Conservation (phyloP, 257 asterid species). For the Gentiana straminea region DNA sequence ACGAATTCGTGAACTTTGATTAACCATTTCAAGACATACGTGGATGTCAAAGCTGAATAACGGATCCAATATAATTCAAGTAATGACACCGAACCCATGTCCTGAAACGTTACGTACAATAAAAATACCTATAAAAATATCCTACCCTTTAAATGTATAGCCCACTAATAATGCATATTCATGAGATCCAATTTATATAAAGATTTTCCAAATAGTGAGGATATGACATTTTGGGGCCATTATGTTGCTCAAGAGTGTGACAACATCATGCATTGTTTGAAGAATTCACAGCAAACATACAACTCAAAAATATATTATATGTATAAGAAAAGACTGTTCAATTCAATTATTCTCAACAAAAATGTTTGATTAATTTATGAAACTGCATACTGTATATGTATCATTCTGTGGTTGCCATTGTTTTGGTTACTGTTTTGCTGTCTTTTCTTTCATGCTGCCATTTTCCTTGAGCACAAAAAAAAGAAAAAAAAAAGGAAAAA, state of each 20-base stretch:
- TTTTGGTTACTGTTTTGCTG: neutral
- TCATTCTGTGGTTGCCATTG: neutral
- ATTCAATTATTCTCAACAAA: slow-evolving; percentile 6
- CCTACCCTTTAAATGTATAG: no score
- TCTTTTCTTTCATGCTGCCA: neutral
- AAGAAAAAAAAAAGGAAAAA: neutral
- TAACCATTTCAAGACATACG: no score
- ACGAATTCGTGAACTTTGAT: no score
- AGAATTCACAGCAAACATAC: slow-evolving; percentile 19
- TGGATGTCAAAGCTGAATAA: no score
- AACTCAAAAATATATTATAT: neutral
- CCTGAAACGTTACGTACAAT: no score
- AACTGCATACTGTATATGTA: neutral
- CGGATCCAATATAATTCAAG: no score
- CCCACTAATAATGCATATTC: no score
- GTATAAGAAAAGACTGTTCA: slow-evolving; percentile 14
- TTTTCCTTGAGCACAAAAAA: neutral
- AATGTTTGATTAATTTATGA: slow-evolving; percentile 1
- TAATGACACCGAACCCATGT: no score
- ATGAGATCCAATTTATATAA: no score
- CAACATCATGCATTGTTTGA: slow-evolving; percentile 23
- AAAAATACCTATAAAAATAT: no score
- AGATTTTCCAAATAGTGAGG: no score
- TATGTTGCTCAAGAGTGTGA: slow-evolving; percentile 22
- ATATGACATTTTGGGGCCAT: neutral